A percentile compares a stretch with the other conserved stretches of the same genome.
phyloP scores from a whole-genome alignment of 495 filamentous ascomycete genomes.

The Tuber melanosporum region DNA sequence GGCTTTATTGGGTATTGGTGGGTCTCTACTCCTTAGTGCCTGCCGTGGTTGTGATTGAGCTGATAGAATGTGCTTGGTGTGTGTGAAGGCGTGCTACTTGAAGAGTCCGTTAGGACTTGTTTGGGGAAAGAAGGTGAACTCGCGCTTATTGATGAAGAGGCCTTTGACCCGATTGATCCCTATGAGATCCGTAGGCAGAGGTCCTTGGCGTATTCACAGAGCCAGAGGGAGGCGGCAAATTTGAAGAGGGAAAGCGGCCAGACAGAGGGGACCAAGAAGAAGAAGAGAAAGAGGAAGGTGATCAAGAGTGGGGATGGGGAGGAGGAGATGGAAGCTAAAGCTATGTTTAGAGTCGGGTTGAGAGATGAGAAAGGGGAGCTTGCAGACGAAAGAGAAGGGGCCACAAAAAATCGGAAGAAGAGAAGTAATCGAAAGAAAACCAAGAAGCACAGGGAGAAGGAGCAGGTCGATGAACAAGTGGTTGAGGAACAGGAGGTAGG shows the following conservation, averaged over 20 bases:
- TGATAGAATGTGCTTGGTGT: background rate
- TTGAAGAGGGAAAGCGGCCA: background rate
- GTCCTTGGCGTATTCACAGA: background rate
- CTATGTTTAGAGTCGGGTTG: background rate
- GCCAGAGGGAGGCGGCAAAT: background rate
- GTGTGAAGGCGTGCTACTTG: conserved; percentile 28
- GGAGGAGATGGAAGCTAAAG: background rate
- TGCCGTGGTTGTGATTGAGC: background rate
- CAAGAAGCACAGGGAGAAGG: background rate
- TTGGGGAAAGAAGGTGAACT: conserved; percentile 31
- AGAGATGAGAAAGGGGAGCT: background rate
- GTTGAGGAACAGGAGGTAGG: background rate
- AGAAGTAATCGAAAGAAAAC: background rate
- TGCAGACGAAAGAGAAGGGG: background rate
- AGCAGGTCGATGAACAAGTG: background rate
- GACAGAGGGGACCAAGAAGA: background rate
- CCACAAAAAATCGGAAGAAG: background rate
- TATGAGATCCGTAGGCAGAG: background rate
- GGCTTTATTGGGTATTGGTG: conserved; percentile 33
- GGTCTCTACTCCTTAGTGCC: background rate
- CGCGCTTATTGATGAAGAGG: conserved; percentile 22
- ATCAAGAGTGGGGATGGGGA: background rate
- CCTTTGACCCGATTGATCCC: background rate
- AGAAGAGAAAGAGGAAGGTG: background rate
- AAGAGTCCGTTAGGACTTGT: conserved; percentile 24